These are phyloP conservation scores for Articulospora tetracladia DNA, from an alignment of 495 filamentous ascomycete genomes.

Conservation along the genomic window DNA sequence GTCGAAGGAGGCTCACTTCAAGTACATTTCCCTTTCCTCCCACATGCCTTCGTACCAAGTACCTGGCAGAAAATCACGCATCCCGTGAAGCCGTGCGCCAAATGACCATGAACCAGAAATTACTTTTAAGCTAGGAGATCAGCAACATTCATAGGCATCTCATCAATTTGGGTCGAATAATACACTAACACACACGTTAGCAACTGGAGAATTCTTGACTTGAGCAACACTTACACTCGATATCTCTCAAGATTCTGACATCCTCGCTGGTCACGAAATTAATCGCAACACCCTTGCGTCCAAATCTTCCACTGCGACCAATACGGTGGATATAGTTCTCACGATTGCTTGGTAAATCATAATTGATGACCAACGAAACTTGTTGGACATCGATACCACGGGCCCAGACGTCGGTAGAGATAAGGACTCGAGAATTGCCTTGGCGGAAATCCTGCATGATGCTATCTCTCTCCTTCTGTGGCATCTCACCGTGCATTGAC, in stretches of 20 bases:
- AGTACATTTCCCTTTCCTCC: conserved; percentile 5
- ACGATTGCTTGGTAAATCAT: conserved; percentile 96
- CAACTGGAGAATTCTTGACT: background rate
- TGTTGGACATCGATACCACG: conserved; percentile 99
- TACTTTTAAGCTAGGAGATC: conserved; percentile 44
- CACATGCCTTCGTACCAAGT: background rate
- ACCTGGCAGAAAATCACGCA: background rate
- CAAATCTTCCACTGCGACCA: conserved; percentile 92
- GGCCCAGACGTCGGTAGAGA: conserved; percentile 95
- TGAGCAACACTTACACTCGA: conserved; percentile 63
- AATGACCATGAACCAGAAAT: background rate
- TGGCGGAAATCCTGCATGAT: conserved; percentile 99
- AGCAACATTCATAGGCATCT: conserved; percentile 98
- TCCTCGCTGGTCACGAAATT: conserved; percentile 99
- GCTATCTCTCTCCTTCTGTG: conserved; percentile 91
- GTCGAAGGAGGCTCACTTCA: background rate
- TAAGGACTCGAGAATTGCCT: conserved; percentile 94
- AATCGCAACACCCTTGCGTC: conserved; percentile 97
- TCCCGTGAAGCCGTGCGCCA: background rate
- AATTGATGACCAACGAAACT: conserved; percentile 99
- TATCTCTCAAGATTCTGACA: conserved; percentile 95
- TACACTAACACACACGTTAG: conserved; percentile 58
- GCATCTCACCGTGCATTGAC: conserved; percentile 99
- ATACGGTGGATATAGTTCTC: conserved; percentile 99
- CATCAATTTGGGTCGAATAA: conserved; percentile 98